Evolutionary conservation across 768 basidiomycete species (phyloP).

Genomic region (Trichaptum fuscoviolaceum): DNA sequence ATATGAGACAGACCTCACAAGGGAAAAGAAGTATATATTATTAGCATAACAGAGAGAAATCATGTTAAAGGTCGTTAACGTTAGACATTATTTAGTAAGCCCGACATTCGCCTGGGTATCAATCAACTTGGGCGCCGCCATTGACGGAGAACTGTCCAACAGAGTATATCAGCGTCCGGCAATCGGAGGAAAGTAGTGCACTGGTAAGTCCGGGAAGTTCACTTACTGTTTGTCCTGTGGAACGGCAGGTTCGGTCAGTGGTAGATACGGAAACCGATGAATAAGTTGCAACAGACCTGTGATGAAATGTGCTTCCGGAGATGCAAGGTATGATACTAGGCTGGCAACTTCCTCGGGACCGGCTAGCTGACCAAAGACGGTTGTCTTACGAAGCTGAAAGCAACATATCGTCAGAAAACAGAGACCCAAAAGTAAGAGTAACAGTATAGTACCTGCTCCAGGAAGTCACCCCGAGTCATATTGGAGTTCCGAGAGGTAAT

Average conservation of each 20-base stretch:
- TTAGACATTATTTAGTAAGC: too few species aligned
- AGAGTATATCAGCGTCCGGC: background rate
- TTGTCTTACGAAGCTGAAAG: conserved; percentile 13
- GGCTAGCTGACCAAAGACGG: background rate
- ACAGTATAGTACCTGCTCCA: background rate
- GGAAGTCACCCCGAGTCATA: background rate
- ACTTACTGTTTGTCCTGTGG: background rate
- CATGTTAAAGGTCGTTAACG: background rate
- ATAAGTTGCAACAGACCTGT: conserved; percentile 18
- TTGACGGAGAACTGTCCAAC: background rate
- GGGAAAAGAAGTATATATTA: background rate
- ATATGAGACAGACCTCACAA: too few species aligned
- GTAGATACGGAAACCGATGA: background rate
- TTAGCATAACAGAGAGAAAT: background rate
- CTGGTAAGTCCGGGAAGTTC: background rate
- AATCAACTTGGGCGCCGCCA: background rate
- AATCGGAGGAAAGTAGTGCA: background rate
- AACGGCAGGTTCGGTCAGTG: background rate
- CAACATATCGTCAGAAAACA: background rate
- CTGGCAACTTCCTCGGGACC: conserved; percentile 27
- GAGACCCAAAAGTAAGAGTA: background rate
- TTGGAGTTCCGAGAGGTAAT: background rate
- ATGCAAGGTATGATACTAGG: conserved; percentile 32
- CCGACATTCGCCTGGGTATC: background rate
- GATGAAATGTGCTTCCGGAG: conserved; percentile 27